Base-by-base conservation (phyloP, 306 rosid species). In the Pachyrhizus erosus region DNA sequence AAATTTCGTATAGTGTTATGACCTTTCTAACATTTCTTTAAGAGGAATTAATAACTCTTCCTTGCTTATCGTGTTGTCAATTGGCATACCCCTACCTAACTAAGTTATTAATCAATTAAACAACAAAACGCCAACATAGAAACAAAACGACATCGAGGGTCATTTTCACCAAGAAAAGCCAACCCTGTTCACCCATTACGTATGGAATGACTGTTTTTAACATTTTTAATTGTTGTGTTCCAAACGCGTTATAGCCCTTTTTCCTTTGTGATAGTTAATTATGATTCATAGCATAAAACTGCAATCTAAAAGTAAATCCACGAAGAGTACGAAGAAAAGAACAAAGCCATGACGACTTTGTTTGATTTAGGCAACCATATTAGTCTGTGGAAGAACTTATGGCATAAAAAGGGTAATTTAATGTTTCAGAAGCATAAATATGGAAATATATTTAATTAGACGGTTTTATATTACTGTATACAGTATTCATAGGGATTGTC, bases 71-170 rank as follows among this genome's bases (percentile, higher is more conserved):
- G 13, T 80, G 84, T 60, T 73, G 88, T 80, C 78, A 73, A 77
- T 73, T 83, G 77, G 75, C 89, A 39, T 62, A 49, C 71, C 72
- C 29, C 65, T 80, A 62, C 80, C 82, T 77, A 84, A 48, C 55
- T 57, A 70, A 54, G 39, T 34, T 12, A 52, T 40, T 55, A 55
- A 17, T 20, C 57, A 82, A 79, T 31, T 48, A 48, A 83, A 75
- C 67, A 76, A 61, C 52, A 49, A 74, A 52, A 73, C 76, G 84
- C 24, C 87, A 66, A 73, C 86, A 75, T 72, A 52, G 46, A 51
- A 70, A 70, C 55, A 67, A 73, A 70, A 55, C 73, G 83, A 79
- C 64, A 86, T 2, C 4, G 39, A n/a, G 11, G 11, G 70, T 74
- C 81, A 31, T 69, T 83, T 82, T 82, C 85, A 71, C 24, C 37